Evolutionary conservation across 2,329 filamentous ascomycete genomes (phyloP).

Genomic region (Metarhizium rileyi): DNA sequence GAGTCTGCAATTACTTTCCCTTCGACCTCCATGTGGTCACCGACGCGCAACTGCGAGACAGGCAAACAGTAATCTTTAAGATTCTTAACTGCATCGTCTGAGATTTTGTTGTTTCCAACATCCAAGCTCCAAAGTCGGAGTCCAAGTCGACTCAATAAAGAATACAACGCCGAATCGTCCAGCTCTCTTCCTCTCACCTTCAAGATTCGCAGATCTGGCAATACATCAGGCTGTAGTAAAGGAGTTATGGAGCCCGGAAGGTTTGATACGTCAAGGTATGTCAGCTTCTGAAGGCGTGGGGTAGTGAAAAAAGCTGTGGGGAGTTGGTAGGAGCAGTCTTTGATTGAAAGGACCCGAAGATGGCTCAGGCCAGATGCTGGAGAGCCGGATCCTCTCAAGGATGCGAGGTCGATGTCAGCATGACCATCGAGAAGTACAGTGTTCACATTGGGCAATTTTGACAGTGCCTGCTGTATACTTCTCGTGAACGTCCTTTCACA

Average conservation of each 20-base stretch:
- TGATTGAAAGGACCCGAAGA: constrained; percentile 34
- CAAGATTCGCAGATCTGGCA: constrained; percentile 41
- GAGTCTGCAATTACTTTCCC: constrained; percentile 28
- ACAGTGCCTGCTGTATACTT: constrained; percentile 28
- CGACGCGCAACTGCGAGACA: constrained; percentile 21
- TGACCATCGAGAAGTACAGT: constrained; percentile 40
- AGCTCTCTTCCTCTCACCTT: constrained; percentile 40
- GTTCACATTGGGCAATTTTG: constrained; percentile 32
- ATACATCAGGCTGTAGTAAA: constrained; percentile 23
- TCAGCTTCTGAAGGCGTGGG: constrained; percentile 27
- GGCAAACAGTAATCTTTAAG: constrained; percentile 23
- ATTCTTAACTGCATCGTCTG: constrained; percentile 30
- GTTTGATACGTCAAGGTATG: constrained; percentile 44
- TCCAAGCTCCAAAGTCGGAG: constrained; percentile 48
- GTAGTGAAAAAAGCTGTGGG: constrained; percentile 29
- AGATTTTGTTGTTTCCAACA: constrained; percentile 40
- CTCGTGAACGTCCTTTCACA: constrained; percentile 24
- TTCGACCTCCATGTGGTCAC: constrained; percentile 33
- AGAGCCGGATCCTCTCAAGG: constrained; percentile 18
- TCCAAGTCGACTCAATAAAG: constrained; percentile 22
- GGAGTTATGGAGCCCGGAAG: constrained; percentile 34
- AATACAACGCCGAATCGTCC: constrained; percentile 26
- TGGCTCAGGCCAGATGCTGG: constrained; percentile 2
- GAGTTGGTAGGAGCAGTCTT: constrained; percentile 29
- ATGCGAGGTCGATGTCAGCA: constrained; percentile 31